Percentiles rank a stretch among this genome's conserved stretches.
Evolutionary conservation across 2,329 filamentous ascomycete species (phyloP).

Genomic region (Aspergillus phoenicis): DNA sequence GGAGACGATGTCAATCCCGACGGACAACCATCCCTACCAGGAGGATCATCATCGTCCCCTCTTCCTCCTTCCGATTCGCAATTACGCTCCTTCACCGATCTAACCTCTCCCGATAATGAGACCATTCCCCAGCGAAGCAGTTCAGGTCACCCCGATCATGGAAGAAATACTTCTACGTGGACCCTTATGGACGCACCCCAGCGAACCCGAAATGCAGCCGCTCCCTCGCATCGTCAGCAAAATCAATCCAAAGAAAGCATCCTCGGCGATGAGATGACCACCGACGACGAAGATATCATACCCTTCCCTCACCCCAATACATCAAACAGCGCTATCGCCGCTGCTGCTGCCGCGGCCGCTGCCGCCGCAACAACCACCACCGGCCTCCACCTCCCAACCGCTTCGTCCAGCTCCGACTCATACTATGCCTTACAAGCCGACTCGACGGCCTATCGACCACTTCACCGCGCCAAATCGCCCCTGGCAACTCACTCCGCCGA

Average conservation of each 20-base stretch:
- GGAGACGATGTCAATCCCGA: conserved; percentile 17
- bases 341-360: conserved; percentile 19
- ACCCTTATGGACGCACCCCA: conserved; percentile 22
- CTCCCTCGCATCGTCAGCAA: conserved; percentile 31
- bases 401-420: conserved; percentile 64
- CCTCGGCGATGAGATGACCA: conserved; percentile 69
- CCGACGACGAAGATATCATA: conserved; percentile 78
- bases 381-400: conserved; percentile 35
- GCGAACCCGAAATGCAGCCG: conserved; percentile 26
- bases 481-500: conserved; percentile 39
- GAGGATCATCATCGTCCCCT: neutral
- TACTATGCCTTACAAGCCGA: conserved; percentile 57
- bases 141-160: conserved; percentile 18
- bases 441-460: conserved; percentile 31
- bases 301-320: conserved; percentile 60
- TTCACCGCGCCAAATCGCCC: conserved; percentile 42
- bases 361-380: conserved; percentile 12
- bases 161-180: conserved; percentile 17
- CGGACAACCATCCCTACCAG: conserved; percentile 14
- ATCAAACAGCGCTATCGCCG: conserved; percentile 26
- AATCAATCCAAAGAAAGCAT: conserved; percentile 57
- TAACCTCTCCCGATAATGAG: conserved; percentile 16
- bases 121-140: conserved; percentile 16
- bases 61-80: conserved; percentile 8
- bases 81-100: conserved; percentile 17